Evolutionary conservation across 1,139 yeast genomes (phyloP).

Genomic region (Hansenula sp.): DNA sequence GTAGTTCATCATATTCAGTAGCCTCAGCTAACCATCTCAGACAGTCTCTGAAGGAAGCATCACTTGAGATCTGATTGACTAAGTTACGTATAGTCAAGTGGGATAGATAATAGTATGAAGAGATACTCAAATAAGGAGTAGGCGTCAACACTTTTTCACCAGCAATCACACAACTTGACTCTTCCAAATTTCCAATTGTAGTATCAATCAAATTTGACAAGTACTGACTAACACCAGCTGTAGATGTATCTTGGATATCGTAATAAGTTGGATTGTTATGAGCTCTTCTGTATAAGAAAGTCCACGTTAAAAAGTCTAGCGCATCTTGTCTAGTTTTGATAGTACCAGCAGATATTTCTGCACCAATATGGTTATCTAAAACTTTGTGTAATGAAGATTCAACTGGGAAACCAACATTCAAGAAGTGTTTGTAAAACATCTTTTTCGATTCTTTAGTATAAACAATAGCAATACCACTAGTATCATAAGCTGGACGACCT

Average conservation of each 20-base stretch:
- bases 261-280: slow-evolving; percentile 95
- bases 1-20: slow-evolving; percentile 84
- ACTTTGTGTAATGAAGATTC: slow-evolving; percentile 93
- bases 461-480: slow-evolving; percentile 92
- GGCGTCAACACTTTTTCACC: slow-evolving; percentile 52
- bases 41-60: slow-evolving; percentile 63
- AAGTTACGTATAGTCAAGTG: slow-evolving; percentile 81
- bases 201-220: slow-evolving; percentile 68
- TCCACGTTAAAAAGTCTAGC: slow-evolving; percentile 90
- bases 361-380: slow-evolving; percentile 92
- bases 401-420: slow-evolving; percentile 95
- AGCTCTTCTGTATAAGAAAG: slow-evolving; percentile 87
- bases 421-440: slow-evolving; percentile 87
- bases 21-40: slow-evolving; percentile 74
- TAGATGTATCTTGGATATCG: slow-evolving; percentile 69
- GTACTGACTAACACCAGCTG: slow-evolving; percentile 66
- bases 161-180: slow-evolving; percentile 64
- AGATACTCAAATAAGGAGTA: slow-evolving; percentile 79
- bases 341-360: slow-evolving; percentile 89
- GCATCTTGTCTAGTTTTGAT: slow-evolving; percentile 83
- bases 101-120: slow-evolving; percentile 90
- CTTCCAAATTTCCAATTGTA: slow-evolving; percentile 62
- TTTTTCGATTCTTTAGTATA: slow-evolving; percentile 91
- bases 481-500: slow-evolving; percentile 96
- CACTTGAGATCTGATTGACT: slow-evolving; percentile 43